Percentiles rank a stretch among this genome's conserved stretches.
These are phyloP conservation scores for Phlyctochytrium bullatum DNA, from an alignment of 192 early-diverging fungal species.

Conservation along the genomic window DNA sequence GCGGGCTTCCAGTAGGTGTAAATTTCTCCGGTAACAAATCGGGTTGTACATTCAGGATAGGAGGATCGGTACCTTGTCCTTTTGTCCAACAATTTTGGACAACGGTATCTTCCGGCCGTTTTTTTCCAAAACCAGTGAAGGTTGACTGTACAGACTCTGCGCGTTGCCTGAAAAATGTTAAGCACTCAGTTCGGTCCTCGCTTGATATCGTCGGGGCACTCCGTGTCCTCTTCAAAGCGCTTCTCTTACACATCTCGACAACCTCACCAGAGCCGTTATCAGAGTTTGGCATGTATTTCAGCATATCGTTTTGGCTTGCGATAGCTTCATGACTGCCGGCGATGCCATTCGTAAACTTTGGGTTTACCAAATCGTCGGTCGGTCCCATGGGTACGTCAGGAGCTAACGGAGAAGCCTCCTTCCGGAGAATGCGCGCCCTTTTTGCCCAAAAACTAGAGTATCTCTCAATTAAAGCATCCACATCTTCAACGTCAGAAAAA, in stretches of 20 bases:
- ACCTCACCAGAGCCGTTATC: no score
- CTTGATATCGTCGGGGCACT: no score
- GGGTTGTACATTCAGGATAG: no score
- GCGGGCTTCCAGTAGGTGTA: no score
- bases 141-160: no score
- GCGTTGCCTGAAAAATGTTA: no score
- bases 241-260: background rate
- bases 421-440: constrained; percentile 21
- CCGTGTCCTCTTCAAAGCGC: background rate
- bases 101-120: no score
- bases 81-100: no score
- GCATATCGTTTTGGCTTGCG: background rate
- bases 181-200: no score
- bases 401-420: constrained; percentile 8
- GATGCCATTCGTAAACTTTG: background rate
- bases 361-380: background rate
- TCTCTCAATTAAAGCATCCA: constrained; percentile 34
- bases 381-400: background rate
- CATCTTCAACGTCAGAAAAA: constrained; percentile 31
- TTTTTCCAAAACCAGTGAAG: no score
- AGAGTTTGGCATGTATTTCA: background rate
- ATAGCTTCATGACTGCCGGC: background rate
- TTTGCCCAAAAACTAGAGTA: constrained; percentile 27
- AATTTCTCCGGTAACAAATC: no score
- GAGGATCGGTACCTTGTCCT: no score